phyloP scores from a whole-genome alignment of 2,329 filamentous ascomycete species.

The Lachnellula hyalina region DNA sequence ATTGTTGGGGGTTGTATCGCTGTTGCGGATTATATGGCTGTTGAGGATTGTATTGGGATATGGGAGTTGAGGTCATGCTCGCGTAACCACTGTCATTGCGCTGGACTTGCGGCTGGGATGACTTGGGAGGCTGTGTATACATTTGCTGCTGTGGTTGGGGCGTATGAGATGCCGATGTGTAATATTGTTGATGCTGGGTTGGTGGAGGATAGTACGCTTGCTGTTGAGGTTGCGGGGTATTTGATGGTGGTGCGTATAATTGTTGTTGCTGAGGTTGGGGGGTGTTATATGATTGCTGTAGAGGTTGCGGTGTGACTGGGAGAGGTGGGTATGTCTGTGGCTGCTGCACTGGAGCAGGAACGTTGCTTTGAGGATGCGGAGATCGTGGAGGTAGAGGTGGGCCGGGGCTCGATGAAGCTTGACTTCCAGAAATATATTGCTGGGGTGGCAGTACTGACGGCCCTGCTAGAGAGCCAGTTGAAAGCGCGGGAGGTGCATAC shows the following conservation, averaged over 20 bases:
- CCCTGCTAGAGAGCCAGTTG: background rate
- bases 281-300: too few species aligned
- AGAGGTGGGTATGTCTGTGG: background rate
- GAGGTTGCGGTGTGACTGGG: too few species aligned
- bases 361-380: slow-evolving; percentile 28
- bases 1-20: background rate
- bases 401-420: background rate
- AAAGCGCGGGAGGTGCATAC: slow-evolving; percentile 1
- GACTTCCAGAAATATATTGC: background rate
- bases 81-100: slow-evolving; percentile 37
- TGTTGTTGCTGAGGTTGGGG: too few species aligned
- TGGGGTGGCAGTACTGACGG: background rate
- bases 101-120: slow-evolving; percentile 32
- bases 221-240: slow-evolving; percentile 29
- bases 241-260: background rate
- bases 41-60: background rate
- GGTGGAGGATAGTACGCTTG: slow-evolving; percentile 29
- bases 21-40: background rate
- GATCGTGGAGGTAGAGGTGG: slow-evolving; percentile 39
- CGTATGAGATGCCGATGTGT: slow-evolving; percentile 34
- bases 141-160: slow-evolving; percentile 39
- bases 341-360: background rate
- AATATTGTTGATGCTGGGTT: slow-evolving; percentile 14
- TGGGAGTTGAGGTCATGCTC: slow-evolving; percentile 31
- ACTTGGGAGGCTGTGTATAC: slow-evolving; percentile 39